Percentiles rank a stretch among this genome's conserved stretches.
Conservation (phyloP, 1,139 yeast species). For the Geotrichum macrosporum region DNA sequence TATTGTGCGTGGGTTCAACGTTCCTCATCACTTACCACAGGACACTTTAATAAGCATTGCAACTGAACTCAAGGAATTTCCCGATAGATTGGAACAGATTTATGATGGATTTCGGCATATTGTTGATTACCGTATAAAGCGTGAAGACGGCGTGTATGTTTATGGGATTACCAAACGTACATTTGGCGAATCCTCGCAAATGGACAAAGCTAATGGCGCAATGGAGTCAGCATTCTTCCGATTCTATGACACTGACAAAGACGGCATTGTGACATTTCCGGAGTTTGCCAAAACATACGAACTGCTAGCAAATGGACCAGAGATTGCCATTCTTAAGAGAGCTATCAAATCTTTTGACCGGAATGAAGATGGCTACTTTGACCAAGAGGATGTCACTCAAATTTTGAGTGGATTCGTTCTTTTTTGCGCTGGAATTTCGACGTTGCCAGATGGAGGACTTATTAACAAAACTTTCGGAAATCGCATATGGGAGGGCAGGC, state of each 20-base stretch:
- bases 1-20: conserved; percentile 16
- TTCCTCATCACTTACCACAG: conserved; percentile 16
- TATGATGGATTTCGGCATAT: conserved; percentile 10
- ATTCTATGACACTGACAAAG: conserved; percentile 28
- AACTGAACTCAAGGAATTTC: neutral
- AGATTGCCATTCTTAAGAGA: neutral
- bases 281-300: conserved; percentile 24
- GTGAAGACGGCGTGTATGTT: neutral
- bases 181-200: conserved; percentile 20
- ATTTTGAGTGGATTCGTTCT: neutral
- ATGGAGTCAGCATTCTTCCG: conserved; percentile 21
- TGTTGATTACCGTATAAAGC: conserved; percentile 1
- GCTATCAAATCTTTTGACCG: conserved; percentile 21
- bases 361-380: conserved; percentile 22
- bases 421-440: neutral
- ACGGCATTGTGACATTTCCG: conserved; percentile 30
- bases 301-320: neutral
- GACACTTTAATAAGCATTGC: conserved; percentile 7
- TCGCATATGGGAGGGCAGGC: conserved; percentile 12
- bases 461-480: neutral
- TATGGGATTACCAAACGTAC: conserved; percentile 25
- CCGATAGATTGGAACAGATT: conserved; percentile 6
- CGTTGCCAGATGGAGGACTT: conserved; percentile 6
- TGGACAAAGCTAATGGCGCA: conserved; percentile 21
- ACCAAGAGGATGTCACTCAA: conserved; percentile 14